Conservation (phyloP, 768 basidiomycete genomes). For the Lactarius vividus region DNA sequence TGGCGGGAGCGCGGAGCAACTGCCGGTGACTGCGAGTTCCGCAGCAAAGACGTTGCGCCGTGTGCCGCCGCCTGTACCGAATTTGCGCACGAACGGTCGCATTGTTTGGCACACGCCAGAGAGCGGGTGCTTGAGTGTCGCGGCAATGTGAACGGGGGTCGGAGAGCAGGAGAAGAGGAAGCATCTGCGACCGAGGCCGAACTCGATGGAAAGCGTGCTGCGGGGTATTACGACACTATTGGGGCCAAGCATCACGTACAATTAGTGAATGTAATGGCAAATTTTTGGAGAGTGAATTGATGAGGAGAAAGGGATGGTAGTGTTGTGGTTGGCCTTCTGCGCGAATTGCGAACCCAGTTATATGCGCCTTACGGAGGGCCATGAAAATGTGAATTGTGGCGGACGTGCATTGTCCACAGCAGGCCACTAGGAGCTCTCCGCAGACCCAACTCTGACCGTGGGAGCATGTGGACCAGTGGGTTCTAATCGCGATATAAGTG, state of each 20-base stretch:
- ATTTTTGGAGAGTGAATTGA: not conserved
- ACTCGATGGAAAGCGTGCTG: slow-evolving; percentile 6
- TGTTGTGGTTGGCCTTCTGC: not conserved
- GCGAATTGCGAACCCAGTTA: not conserved
- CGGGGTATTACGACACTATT: not conserved
- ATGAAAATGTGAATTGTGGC: not conserved
- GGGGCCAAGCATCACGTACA: not conserved
- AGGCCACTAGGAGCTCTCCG: not conserved
- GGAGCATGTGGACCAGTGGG: not conserved
- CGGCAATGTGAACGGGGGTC: not conserved
- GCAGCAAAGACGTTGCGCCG: slow-evolving; percentile 18
- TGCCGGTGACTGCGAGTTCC: not conserved
- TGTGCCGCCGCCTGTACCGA: not conserved
- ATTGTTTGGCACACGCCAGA: not conserved
- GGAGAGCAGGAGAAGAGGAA: not conserved
- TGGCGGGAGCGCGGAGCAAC: not conserved
- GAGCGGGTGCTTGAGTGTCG: slow-evolving; percentile 3
- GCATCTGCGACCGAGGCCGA: not conserved
- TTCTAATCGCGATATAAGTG: not conserved
- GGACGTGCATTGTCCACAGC: not conserved
- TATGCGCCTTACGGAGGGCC: not conserved
- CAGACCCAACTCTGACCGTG: not conserved
- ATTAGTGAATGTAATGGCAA: not conserved
- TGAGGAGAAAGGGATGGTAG: not conserved
- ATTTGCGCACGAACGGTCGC: not conserved